These are phyloP conservation scores for Thelonectria rubi DNA, from an alignment of 2,329 filamentous ascomycete species.

Conservation along the genomic window DNA sequence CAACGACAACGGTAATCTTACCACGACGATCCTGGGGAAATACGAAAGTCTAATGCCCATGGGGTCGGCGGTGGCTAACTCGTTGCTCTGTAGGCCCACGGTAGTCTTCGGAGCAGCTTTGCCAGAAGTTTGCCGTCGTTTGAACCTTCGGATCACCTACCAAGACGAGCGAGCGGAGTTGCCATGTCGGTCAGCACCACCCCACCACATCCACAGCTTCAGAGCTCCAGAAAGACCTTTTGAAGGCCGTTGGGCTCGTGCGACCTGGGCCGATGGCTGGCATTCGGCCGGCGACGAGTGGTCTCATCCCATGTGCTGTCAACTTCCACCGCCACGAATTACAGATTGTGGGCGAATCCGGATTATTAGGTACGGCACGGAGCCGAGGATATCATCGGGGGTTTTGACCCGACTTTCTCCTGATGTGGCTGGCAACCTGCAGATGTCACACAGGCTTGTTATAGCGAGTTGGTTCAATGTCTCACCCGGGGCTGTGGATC, in stretches of 20 bases:
- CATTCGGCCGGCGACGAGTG: neutral
- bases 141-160: neutral
- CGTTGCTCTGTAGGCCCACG: neutral
- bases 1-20: no score
- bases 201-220: neutral
- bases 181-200: neutral
- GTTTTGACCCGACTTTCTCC: no score
- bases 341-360: neutral
- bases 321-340: neutral
- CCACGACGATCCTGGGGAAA: slow-evolving; percentile 22
- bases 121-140: neutral
- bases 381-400: neutral
- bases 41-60: slow-evolving; percentile 11
- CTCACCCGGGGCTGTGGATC: slow-evolving; percentile 13
- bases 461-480: slow-evolving; percentile 5
- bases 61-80: neutral
- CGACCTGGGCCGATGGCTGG: slow-evolving; percentile 1
- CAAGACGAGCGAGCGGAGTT: slow-evolving; percentile 5
- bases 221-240: neutral
- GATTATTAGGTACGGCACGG: neutral
- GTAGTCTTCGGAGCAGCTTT: no score
- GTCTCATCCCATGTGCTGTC: neutral
- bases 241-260: neutral
- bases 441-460: slow-evolving; percentile 1
- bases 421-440: neutral